These are phyloP conservation scores for Blastocrithidia nonstop DNA, from an alignment of 208 protist species.

Conservation along the genomic window DNA sequence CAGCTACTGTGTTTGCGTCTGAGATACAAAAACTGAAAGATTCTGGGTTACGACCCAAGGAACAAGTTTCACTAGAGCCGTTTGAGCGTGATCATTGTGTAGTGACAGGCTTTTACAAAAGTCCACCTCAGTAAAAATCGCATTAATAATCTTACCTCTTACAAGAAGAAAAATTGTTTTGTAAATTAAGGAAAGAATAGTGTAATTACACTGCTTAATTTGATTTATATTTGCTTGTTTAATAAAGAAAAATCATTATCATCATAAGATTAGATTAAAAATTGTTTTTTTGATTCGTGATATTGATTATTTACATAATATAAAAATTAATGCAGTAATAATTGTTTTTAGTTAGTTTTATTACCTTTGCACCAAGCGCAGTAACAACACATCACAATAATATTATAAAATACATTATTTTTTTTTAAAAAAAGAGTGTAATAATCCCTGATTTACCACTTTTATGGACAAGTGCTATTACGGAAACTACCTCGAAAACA, in stretches of 20 bases:
- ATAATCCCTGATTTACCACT: too few relatives aligned
- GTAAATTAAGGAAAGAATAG: conserved; percentile 5
- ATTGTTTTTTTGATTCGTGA: conserved; percentile 1
- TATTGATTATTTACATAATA: neutral
- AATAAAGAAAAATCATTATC: neutral
- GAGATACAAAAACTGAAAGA: conserved; percentile 95
- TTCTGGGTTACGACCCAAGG: conserved; percentile 92
- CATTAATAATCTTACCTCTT: neutral
- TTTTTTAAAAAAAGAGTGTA: too few relatives aligned
- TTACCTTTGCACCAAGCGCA: too few relatives aligned
- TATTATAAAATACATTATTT: too few relatives aligned
- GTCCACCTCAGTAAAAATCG: conserved; percentile 20
- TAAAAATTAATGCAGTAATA: too few relatives aligned
- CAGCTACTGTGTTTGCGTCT: conserved; percentile 94
- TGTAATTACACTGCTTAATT: conserved; percentile 1
- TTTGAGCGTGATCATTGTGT: conserved; percentile 99
- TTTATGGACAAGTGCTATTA: too few relatives aligned
- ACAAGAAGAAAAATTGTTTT: conserved; percentile 3
- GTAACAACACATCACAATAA: too few relatives aligned
- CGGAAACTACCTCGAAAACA: too few relatives aligned
- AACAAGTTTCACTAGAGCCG: conserved; percentile 98
- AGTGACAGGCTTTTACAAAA: conserved; percentile 82
- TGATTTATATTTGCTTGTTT: conserved; percentile 3
- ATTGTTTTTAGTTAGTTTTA: too few relatives aligned
- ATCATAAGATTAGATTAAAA: neutral